Evolutionary conservation across 1,139 yeast species (phyloP), one percentile per base, ranked within the genome.

Genomic region (Geotrichum cucujoidarum): DNA sequence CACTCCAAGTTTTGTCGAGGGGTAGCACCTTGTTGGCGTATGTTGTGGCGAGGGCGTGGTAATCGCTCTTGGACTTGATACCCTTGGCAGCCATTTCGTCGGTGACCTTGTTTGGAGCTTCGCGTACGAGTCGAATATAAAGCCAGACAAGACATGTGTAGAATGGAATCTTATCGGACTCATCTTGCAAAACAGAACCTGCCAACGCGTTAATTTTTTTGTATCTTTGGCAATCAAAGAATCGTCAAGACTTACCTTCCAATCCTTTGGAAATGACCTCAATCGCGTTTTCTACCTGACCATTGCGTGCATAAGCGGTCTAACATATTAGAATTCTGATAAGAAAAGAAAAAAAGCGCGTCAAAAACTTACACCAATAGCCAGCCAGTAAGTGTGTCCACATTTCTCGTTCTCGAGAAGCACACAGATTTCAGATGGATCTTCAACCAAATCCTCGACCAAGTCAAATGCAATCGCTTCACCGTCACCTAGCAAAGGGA

Each of bases 361-460:
- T n/a, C n/a, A 29, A 8, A 16, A 10, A 55, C 60, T 11, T 53
- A 57, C 66, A 0, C 95, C 92, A 51, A 89, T 80, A 14, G 84
- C 76, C 20, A 87, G 68, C 98, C 98, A 92, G 67, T 80, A 86
- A 61, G 82, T 81, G 46, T 77, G 73, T 30, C 79, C 81, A 53
- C 94, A 83, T 50, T 76, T 77, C 67, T 89, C 97, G 54, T 85
- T 87, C 53, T 83, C 83, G 56, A 92, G 72, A 55, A 92, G 76
- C 34, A 78, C 77, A 57, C 85, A 81, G 57, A 92, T 73, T 61
- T 92, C 97, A 47, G 80, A 75, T 4, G 95, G 85, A 63, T 89
- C 95, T 20, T 86, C 95, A 1, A 96, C 95, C 52, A 90, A 72
- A 62, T 90, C 97, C 74, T 75, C 66, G 79, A 66, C 72, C 47